Conservation (phyloP, 129 eudicot genomes). For the Pulicaria dysenterica region DNA sequence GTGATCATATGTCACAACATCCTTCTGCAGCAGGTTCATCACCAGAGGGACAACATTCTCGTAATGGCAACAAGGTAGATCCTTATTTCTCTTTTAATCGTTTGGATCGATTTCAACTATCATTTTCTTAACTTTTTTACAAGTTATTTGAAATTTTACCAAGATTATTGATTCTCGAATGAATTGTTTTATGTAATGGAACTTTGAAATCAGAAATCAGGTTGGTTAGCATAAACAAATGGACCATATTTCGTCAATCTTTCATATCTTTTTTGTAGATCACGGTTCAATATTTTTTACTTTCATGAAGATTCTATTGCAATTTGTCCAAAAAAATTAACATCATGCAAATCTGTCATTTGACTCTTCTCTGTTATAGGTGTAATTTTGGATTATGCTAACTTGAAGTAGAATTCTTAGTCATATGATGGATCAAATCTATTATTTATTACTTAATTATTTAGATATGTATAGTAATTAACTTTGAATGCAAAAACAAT, state of each 20-base stretch:
- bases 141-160: too few species aligned
- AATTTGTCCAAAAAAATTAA: too few species aligned
- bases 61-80: slow-evolving; percentile 35
- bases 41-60: slow-evolving; percentile 32
- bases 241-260: not conserved
- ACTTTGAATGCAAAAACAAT: too few species aligned
- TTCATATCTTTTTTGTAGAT: not conserved
- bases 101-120: not conserved
- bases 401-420: too few species aligned
- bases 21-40: not conserved
- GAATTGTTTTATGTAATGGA: not conserved
- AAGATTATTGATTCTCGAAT: not conserved
- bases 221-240: not conserved
- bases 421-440: too few species aligned
- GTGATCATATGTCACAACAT: slow-evolving; percentile 37
- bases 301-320: too few species aligned
- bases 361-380: too few species aligned
- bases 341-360: too few species aligned
- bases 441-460: too few species aligned
- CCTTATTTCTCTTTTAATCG: not conserved
- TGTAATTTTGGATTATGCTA: too few species aligned
- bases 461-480: too few species aligned
- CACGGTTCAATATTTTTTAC: not conserved
- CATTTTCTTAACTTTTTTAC: too few species aligned
- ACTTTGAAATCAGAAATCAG: not conserved